Evolutionary conservation across 129 eudicot genomes (phyloP).

Genomic region (Flaveria robusta): DNA sequence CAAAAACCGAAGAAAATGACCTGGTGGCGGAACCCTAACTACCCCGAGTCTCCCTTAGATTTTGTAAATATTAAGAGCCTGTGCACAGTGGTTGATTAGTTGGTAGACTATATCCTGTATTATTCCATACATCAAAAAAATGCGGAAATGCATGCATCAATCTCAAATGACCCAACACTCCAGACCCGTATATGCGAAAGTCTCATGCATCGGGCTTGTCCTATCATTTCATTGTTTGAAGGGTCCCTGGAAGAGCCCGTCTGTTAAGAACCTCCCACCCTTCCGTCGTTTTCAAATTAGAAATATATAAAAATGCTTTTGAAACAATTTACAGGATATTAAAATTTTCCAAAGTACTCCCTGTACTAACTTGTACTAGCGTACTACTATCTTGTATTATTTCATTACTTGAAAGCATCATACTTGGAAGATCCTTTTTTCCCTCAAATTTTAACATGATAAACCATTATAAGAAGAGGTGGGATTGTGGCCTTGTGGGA

Average conservation of each 20-base stretch:
- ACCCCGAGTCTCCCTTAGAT: neutral
- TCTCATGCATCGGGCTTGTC: no score
- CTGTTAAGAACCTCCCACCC: neutral
- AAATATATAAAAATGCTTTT: neutral
- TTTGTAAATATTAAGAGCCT: neutral
- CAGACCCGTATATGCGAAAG: no score
- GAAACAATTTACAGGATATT: neutral
- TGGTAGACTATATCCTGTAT: neutral
- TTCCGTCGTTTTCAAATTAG: neutral
- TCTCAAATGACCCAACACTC: no score
- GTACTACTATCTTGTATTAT: neutral
- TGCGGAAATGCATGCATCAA: neutral
- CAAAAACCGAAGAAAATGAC: conserved; percentile 11
- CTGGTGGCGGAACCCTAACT: conserved; percentile 30
- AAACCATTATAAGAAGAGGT: no score
- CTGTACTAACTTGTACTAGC: neutral
- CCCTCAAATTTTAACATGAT: no score
- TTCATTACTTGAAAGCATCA: no score
- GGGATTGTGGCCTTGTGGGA: no score
- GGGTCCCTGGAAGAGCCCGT: neutral
- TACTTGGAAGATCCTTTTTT: no score
- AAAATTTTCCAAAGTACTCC: neutral
- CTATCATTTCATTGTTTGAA: no score
- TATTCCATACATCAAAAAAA: neutral
- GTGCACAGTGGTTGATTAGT: neutral